phyloP scores from a whole-genome alignment of 2,329 filamentous ascomycete genomes.

The Stachybotrys echinatus region DNA sequence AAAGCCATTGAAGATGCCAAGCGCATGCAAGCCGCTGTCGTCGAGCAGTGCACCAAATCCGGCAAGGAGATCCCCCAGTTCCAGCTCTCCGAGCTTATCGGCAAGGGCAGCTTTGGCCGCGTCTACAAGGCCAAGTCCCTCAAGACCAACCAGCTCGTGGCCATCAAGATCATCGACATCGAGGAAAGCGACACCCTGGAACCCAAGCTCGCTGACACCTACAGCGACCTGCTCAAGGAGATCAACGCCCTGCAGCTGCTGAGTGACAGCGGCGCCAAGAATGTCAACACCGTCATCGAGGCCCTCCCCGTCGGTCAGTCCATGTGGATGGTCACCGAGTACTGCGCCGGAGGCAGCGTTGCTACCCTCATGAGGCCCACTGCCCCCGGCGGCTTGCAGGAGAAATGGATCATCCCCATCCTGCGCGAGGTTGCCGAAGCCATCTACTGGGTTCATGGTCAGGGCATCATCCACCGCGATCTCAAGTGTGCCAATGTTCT shows the following conservation, averaged over 20 bases:
- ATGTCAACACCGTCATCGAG: slow-evolving; percentile 78
- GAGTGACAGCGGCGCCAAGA: slow-evolving; percentile 67
- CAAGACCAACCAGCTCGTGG: slow-evolving; percentile 51
- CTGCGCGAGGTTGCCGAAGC: slow-evolving; percentile 62
- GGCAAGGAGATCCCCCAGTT: slow-evolving; percentile 60
- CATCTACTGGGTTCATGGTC: slow-evolving; percentile 61
- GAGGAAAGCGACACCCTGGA: slow-evolving; percentile 68
- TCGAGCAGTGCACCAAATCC: slow-evolving; percentile 54
- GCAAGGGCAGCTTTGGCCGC: slow-evolving; percentile 68
- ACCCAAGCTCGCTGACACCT: slow-evolving; percentile 60
- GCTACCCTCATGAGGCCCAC: slow-evolving; percentile 67
- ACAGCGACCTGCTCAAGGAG: slow-evolving; percentile 65
- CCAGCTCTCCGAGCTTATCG: slow-evolving; percentile 66
- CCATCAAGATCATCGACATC: slow-evolving; percentile 80
- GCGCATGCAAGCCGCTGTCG: slow-evolving; percentile 61
- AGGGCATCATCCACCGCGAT: slow-evolving; percentile 66
- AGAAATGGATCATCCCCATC: slow-evolving; percentile 66
- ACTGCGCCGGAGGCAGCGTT: slow-evolving; percentile 80
- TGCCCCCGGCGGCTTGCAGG: slow-evolving; percentile 57
- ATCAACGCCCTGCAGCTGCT: slow-evolving; percentile 66
- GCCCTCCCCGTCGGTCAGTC: slow-evolving; percentile 71
- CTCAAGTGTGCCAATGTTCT: slow-evolving; percentile 77
- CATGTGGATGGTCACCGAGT: slow-evolving; percentile 86
- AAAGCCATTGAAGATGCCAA: slow-evolving; percentile 64
- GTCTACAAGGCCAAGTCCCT: slow-evolving; percentile 61